Base-by-base conservation (phyloP, 331 rosid species). In the Quercus lobata region DNA sequence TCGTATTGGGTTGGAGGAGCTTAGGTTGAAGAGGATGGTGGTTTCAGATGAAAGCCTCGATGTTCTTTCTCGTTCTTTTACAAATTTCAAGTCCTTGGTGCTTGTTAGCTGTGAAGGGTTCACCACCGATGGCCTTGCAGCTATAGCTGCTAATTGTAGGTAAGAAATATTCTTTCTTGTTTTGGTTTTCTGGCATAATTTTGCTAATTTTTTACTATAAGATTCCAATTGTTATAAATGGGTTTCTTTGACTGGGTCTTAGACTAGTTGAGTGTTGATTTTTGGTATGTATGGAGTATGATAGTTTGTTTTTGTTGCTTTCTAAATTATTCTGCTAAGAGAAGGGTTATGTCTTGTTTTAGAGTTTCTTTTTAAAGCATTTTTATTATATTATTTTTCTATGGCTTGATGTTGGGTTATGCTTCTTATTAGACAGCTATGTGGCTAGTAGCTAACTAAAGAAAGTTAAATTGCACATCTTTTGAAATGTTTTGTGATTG, bases 101-200 rank as follows among this genome's bases (percentile, higher is more conserved):
- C 97, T 96, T 69, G 90, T 90, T 76, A 91, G 91, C 87, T 96
- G 99, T 80, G 96, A 96, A 81, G 99, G 98, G 72, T 96, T 96
- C 81, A 80, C 97, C 76, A 90, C 99, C 41, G 90, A 84, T 85
- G 99, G 98, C 74, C 96, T 96, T 21, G 96, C 94, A 76, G 91
- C 97, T 58, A 27, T 96, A 37, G 98, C 98, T 84, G 88, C 98
- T 69, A 90, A 96, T 85, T 96, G 99, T 85, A 89, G 92, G 99
- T 93, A 69, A 79, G 22, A 32, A 32, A 32, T 5, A 32, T 32
- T 44, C 81, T 76, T 37, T 34, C 16, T 41, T 57, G 15, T 34
- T 37, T 58, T 29, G 18, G 35, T 32, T 32, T 30, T 37, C 49
- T 34, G 17, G 7, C 44, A 1, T 27, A 57, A 1, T 32, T 32